These are phyloP conservation scores for Scutellaria baicalensis DNA, from an alignment of 257 asterid genomes.

Conservation along the genomic window DNA sequence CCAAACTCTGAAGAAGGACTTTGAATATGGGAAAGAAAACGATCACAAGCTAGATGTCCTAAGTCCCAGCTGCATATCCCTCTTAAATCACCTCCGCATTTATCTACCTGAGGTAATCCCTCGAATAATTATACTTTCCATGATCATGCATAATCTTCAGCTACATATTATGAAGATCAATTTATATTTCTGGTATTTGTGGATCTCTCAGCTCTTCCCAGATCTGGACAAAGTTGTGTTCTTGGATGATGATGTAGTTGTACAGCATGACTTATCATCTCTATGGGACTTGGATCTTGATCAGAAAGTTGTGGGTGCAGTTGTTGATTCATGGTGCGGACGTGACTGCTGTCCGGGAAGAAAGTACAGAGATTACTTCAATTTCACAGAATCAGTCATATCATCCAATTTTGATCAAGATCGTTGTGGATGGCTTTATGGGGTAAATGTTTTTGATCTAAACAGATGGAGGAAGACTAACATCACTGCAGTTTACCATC, in stretches of 20 bases:
- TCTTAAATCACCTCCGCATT: slow-evolving; percentile 73
- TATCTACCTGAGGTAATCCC: slow-evolving; percentile 80
- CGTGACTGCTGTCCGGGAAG: slow-evolving; percentile 61
- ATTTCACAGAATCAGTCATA: slow-evolving; percentile 54
- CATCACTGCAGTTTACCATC: slow-evolving; percentile 66
- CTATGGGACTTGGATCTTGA: slow-evolving; percentile 82
- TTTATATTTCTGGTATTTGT: slow-evolving; percentile 27
- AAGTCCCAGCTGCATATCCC: slow-evolving; percentile 61
- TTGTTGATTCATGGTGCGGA: slow-evolving; percentile 61
- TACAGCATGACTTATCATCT: slow-evolving; percentile 68
- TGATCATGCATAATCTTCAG: slow-evolving; percentile 13
- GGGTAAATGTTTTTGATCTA: slow-evolving; percentile 73
- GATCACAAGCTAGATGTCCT: slow-evolving; percentile 47
- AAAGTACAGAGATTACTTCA: slow-evolving; percentile 60
- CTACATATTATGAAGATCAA: slow-evolving; percentile 13
- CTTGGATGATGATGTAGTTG: slow-evolving; percentile 82
- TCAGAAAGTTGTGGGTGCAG: slow-evolving; percentile 83
- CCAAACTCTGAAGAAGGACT: slow-evolving; percentile 33
- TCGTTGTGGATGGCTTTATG: slow-evolving; percentile 73
- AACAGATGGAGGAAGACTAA: slow-evolving; percentile 66
- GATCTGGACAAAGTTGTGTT: slow-evolving; percentile 64
- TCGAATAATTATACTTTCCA: slow-evolving; percentile 8
- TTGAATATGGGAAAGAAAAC: slow-evolving; percentile 27
- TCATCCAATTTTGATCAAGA: slow-evolving; percentile 40
- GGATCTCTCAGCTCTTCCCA: slow-evolving; percentile 70